A percentile compares a stretch with the other conserved stretches of the same genome.
Conservation (phyloP, 495 filamentous ascomycete genomes). For the Jackrogersella multiformis region DNA sequence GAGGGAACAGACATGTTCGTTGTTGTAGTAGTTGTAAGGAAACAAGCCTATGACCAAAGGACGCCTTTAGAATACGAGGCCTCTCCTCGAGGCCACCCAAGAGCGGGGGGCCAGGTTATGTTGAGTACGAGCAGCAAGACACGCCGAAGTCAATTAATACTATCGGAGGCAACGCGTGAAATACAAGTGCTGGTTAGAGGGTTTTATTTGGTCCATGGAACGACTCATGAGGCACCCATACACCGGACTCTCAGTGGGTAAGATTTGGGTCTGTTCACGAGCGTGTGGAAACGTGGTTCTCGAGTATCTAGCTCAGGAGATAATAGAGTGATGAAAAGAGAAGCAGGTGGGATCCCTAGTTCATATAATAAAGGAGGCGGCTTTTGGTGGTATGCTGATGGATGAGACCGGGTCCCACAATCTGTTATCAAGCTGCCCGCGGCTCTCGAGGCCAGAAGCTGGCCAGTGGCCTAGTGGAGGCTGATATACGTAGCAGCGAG, state of each 20-base stretch:
- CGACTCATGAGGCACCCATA: constrained; percentile 35
- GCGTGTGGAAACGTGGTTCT: constrained; percentile 17
- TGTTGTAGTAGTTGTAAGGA: constrained; percentile 28
- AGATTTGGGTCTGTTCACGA: constrained; percentile 14
- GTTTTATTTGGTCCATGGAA: constrained; percentile 47
- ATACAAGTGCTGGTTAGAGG: constrained; percentile 31
- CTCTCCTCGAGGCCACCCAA: constrained; percentile 28
- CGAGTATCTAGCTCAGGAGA: constrained; percentile 8
- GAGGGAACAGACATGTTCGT: constrained; percentile 37
- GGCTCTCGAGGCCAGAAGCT: constrained; percentile 26
- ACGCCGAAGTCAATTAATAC: constrained; percentile 35
- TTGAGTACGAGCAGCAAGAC: constrained; percentile 14
- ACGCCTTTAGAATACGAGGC: constrained; percentile 19
- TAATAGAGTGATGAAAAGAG: constrained; percentile 6
- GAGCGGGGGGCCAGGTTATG: constrained; percentile 16
- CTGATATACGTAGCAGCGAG: constrained; percentile 6
- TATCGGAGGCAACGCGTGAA: constrained; percentile 43
- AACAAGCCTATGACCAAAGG: constrained; percentile 42
- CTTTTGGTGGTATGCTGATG: constrained; percentile 29
- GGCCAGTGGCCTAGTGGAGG: constrained; percentile 22
- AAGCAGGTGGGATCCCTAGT: constrained; percentile 20
- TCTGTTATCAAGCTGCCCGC: constrained; percentile 36
- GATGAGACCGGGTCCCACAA: constrained; percentile 35
- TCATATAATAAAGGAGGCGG: constrained; percentile 31
- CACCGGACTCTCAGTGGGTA: constrained; percentile 1